Evolutionary conservation across 352 stramenopile genomes (phyloP), one percentile per base, ranked within the genome.

Genomic region (Discostella stelligera): DNA sequence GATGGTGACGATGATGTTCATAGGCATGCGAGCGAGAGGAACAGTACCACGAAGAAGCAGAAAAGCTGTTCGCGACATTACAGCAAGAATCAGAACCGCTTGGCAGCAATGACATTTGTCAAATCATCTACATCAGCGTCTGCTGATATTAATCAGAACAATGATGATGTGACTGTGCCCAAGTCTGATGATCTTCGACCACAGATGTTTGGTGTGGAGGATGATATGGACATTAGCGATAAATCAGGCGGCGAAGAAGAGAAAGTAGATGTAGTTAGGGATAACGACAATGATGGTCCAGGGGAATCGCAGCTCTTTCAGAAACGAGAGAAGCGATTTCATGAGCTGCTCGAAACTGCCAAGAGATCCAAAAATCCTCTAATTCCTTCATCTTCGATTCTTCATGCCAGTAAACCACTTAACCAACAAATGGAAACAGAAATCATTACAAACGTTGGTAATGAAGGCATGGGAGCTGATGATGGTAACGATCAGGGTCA

Each of bases 31-130:
- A n/a, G n/a, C n/a, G 21, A 56, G 37, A 55, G 41, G 48, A 14
- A 14, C 6, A 13, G 21, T 4, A 18, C 41, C 21, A 37, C n/a
- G 2, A 18, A 23, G 2, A 18, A 23, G 23, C 14, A 61, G 20
- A 37, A 14, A 44, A 44, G 37, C n/a, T n/a, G n/a, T n/a, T 71
- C 46, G 14, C 30, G 59, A 21, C 65, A 77, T 69, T 83, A 77
- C 66, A 61, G 74, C 25, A 73, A 46, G 27, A 23, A 50, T n/a
- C 62, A 60, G 30, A 82, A 82, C 49, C 50, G 74, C 10, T 46
- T 59, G 49, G 71, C 71, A 18, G 76, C 53, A 10, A 52, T 83
- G 71, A 62, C 70, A 41, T 83, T 83, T 66, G 76, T 83, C 20
- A 79, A 72, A 59, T 64, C 76, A 39, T 83, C 76, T 27, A 52